phyloP scores from a whole-genome alignment of 2,329 filamentous ascomycete genomes.

The Exophiala mesophila region DNA sequence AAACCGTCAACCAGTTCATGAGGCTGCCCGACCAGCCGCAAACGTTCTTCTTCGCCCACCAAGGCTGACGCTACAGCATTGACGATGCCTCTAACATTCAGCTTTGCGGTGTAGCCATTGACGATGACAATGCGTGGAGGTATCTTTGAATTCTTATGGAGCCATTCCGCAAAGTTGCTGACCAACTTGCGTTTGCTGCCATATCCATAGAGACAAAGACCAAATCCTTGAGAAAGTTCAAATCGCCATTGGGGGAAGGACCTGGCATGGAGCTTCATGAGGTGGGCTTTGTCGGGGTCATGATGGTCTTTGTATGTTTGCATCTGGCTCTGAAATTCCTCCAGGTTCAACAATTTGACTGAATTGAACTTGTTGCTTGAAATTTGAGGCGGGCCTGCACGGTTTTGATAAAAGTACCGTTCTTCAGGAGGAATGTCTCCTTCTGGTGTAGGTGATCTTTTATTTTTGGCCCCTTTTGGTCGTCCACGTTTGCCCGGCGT shows the following conservation, averaged over 20 bases:
- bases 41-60: conserved; percentile 32
- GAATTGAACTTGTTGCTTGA: conserved; percentile 78
- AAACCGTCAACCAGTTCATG: conserved; percentile 64
- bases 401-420: conserved; percentile 89
- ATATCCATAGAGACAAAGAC: conserved; percentile 85
- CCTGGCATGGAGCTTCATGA: conserved; percentile 69
- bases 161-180: conserved; percentile 67
- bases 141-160: conserved; percentile 46
- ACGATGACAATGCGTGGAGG: conserved; percentile 65
- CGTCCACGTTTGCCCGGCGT: conserved; percentile 55
- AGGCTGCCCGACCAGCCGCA: conserved; percentile 60
- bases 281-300: conserved; percentile 61
- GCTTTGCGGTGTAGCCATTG: conserved; percentile 66
- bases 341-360: conserved; percentile 74
- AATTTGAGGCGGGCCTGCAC: conserved; percentile 73
- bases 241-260: conserved; percentile 91
- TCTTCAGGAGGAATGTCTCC: conserved; percentile 80
- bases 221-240: conserved; percentile 81
- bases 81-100: conserved; percentile 43
- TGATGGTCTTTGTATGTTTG: conserved; percentile 65
- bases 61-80: conserved; percentile 62
- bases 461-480: conserved; percentile 53
- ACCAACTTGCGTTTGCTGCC: conserved; percentile 79
- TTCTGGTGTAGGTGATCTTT: conserved; percentile 72
- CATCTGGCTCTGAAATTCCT: conserved; percentile 77